phyloP scores from a whole-genome alignment of 225 moss, liverwort and hornwort species.

The Sphagnum contortum region DNA sequence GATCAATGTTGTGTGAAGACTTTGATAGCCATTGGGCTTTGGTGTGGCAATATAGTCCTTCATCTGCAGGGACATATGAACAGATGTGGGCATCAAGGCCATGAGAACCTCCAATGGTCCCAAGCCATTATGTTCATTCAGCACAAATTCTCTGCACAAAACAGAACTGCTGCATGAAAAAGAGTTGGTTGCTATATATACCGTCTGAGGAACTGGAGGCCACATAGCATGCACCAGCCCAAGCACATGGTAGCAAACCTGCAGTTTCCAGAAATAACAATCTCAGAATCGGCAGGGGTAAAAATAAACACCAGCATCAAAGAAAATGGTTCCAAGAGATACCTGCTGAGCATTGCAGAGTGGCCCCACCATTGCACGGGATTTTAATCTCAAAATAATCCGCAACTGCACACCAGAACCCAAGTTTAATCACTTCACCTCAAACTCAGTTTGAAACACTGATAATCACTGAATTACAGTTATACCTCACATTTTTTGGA shows the following conservation, averaged over 20 bases:
- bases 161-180: not conserved
- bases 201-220: constrained; percentile 98
- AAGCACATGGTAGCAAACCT: constrained; percentile 99
- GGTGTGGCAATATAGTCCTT: constrained; percentile 99
- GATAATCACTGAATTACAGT: too few relatives aligned
- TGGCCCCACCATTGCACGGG: constrained; percentile 69
- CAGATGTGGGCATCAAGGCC: too few relatives aligned
- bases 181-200: constrained; percentile 8
- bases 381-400: constrained; percentile 81
- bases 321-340: not conserved
- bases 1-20: constrained; percentile 93
- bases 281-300: too few relatives aligned
- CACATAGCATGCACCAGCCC: constrained; percentile 98
- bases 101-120: not conserved
- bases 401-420: constrained; percentile 59
- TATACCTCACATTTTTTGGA: too few relatives aligned
- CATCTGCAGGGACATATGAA: constrained; percentile 37
- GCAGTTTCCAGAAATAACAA: constrained; percentile 5
- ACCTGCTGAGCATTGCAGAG: constrained; percentile 95
- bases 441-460: too few relatives aligned
- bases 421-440: not conserved
- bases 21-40: constrained; percentile 99
- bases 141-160: not conserved
- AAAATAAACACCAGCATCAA: not conserved
- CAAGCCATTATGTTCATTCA: not conserved